A percentile compares a stretch with the other conserved stretches of the same genome.
Conservation (phyloP, 176 grass and related monocot species). For the Ananas comosus region DNA sequence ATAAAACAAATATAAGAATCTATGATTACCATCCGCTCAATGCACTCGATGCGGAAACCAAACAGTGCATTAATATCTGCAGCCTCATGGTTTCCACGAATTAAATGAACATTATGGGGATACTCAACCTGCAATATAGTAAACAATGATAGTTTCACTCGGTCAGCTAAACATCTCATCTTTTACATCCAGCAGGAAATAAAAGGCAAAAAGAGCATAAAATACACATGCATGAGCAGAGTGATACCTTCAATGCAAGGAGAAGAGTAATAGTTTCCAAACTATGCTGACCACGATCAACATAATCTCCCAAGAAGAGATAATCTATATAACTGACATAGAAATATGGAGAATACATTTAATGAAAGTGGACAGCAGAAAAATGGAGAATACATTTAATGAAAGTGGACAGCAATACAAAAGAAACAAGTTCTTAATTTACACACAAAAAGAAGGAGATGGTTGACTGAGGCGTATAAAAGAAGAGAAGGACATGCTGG, state of each 20-base stretch:
- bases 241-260: conserved; percentile 83
- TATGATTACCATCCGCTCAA: conserved; percentile 82
- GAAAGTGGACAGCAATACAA: not conserved
- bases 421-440: not conserved
- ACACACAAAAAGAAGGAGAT: not conserved
- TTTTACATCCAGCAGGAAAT: not conserved
- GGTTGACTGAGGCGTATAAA: too few species aligned
- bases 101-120: conserved; percentile 96
- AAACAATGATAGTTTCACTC: not conserved
- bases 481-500: too few species aligned
- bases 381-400: not conserved
- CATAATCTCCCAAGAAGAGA: conserved; percentile 98
- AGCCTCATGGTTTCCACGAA: conserved; percentile 97
- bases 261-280: conserved; percentile 97
- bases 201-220: not conserved
- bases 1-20: not conserved
- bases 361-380: not conserved
- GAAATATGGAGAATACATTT: not conserved
- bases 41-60: conserved; percentile 97
- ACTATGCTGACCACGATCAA: conserved; percentile 99
- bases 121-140: conserved; percentile 69
- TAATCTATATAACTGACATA: conserved; percentile 87
- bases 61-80: conserved; percentile 99
- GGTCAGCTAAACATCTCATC: not conserved
- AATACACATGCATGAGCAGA: not conserved